Evolutionary conservation across 2,329 filamentous ascomycete species (phyloP), one percentile per base, ranked within the genome.

Genomic region (Cladosporium sp.): DNA sequence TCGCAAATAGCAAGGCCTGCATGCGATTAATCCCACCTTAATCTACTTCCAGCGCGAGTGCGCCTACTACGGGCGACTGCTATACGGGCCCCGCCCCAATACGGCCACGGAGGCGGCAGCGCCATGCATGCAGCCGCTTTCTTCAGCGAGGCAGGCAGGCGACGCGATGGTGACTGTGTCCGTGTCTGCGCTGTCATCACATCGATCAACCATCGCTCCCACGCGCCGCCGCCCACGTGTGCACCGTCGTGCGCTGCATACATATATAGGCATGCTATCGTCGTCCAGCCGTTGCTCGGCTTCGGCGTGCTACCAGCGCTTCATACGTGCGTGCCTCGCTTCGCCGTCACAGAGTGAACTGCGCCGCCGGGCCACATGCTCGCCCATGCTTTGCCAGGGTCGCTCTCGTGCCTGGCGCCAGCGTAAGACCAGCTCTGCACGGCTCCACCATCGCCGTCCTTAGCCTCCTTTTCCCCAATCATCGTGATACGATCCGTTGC

Each of bases 71-170:
- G 15, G 17, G 5, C 30, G 3, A 4, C 42, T 47, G 22, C 43
- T 47, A 38, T 38, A 51, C 49, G 49, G 36, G 49, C 12, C 49
- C 20, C 34, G 19, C 49, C 34, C 49, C 6, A 15, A 51, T 38
- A 25, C 49, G 49, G 36, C 34, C 43, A 47, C 43, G 43, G 43
- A 47, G 43, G 43, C 14, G 43, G 45, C 45, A 22, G 17, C 5
- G 25, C 12, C 49, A 54, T 54, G 51, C 51, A 54, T 28, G 51
- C 25, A 54, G 51, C 51, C 51, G 51, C 51, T 40, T 43, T 54
- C 51, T 54, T 54, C 51, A 54, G 25, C 25, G 25, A 25, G 25
- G n/a, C n/a, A 30, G 28, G 19, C 39, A 12, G 17, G 17, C 39
- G 17, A n/a, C 15, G 20, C 39, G 9, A 42, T 30, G 28, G 30